Evolutionary conservation across 345 rosid genomes (phyloP), one percentile per base, ranked within the genome.

Genomic region (Camelina sativa): DNA sequence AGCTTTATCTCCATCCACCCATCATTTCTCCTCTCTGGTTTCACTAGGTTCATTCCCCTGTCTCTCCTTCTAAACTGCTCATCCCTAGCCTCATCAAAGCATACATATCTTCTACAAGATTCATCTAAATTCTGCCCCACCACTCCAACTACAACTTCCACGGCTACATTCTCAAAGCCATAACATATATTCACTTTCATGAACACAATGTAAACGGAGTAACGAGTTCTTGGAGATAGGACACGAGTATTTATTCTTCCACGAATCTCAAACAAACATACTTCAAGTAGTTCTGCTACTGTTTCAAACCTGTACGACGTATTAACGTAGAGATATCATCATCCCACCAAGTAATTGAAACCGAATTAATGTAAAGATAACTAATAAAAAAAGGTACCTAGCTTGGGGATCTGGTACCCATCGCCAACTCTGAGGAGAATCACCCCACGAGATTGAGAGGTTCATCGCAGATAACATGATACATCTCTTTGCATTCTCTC

Each of bases 81-180:
- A 23, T 37, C 59, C 25, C 2, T 23, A 37, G 6, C 10, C 10
- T 32, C 11, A 20, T 75, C 69, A 34, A 76, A 62, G n/a, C 64
- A 61, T 53, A 76, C 7, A 44, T 52, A 35, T 43, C 41, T 52
- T 4, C 8, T 54, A 43, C 32, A 52, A 52, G 15, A 37, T 11
- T 59, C 48, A 7, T 59, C 44, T 17, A 35, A 37, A 17, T 35
- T 4, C 13, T 75, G 6, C 1, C 56, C 73, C 41, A 75, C 74
- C 15, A 60, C 56, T 60, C 68, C 74, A 51, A 75, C 69, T n/a
- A 41, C 25, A 76, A 54, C 79, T 61, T 68, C 79, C 35, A 69
- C 23, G 5, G 57, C 41, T 13, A 30, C 38, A 12, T 61, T 55
- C 22, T 41, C n/a, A 52, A 75, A 68, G 1, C 79, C 67, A 3